Evolutionary conservation across 352 stramenopile genomes (phyloP), one percentile per base, ranked within the genome.

Genomic region (Discostella stelligera): DNA sequence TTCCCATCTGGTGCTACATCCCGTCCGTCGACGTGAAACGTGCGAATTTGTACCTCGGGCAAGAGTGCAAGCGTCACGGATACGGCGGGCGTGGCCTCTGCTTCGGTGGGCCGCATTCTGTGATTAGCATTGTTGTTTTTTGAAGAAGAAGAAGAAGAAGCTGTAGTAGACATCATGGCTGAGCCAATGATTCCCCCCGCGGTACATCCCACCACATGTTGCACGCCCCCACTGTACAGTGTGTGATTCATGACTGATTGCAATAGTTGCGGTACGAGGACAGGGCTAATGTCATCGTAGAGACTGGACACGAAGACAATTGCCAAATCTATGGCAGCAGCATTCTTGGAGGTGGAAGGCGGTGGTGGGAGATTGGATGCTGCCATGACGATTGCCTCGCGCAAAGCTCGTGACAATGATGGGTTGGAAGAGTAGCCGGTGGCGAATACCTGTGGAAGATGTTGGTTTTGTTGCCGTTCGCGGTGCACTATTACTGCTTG

Each of bases 1-100:
- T 5, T 78, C 72, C 70, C 86, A 75, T 90, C 80, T 6, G 87
- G 82, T 18, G n/a, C n/a, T n/a, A 90, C 67, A 71, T 92, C 83
- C 7, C 80, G 53, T 37, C 60, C 71, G 14, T 55, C 27, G 18
- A 88, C 66, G 72, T 86, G 73, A 80, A 90, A 90, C 0, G 83
- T 90, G 48, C 74, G 7, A 9, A 79, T 48, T 10, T 69, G 20
- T 7, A 90, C 82, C 76, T 88, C 83, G 0, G 88, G 88, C 10
- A 93, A 78, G n/a, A 89, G 69, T 5, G 64, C 75, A 18, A 93
- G 65, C 2, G 79, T 87, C 0, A 93, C 66, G 7, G 65, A 82
- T 4, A 93, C 63, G 11, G 74, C 82, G 16, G 81, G 82, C 37
- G 79, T 66, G 14, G 82, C 81, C 77, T 92, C 88, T 53, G 66